These are phyloP conservation scores for Alternaria conjuncta DNA, from an alignment of 2,329 filamentous ascomycete genomes.

Conservation along the genomic window DNA sequence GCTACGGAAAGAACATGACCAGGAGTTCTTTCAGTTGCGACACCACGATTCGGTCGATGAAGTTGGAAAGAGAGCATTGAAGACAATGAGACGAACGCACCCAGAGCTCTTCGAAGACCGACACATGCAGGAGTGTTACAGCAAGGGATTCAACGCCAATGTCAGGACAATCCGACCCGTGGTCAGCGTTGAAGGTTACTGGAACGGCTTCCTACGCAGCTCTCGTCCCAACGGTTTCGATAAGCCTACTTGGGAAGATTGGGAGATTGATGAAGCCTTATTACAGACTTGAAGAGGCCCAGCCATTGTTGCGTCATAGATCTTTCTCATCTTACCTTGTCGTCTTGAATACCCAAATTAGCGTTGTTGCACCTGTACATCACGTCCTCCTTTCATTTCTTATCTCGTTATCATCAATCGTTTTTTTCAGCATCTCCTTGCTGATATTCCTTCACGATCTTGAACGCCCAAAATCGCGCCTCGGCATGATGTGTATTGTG, in stretches of 20 bases:
- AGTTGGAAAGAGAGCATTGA: constrained; percentile 66
- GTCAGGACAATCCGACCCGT: constrained; percentile 58
- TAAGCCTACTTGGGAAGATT: constrained; percentile 56
- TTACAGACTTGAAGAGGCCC: constrained; percentile 28
- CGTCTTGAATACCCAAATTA: constrained; percentile 1
- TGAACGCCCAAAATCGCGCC: neutral
- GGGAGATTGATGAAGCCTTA: constrained; percentile 52
- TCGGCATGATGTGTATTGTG: neutral
- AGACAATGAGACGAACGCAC: constrained; percentile 60
- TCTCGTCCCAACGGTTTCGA: constrained; percentile 62
- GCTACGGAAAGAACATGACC: constrained; percentile 58
- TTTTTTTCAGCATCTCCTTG: neutral
- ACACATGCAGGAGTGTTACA: constrained; percentile 59
- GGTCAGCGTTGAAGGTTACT: constrained; percentile 55
- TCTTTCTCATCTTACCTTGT: neutral
- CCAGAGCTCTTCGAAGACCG: constrained; percentile 61
- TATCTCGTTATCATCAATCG: neutral
- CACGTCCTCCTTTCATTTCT: neutral
- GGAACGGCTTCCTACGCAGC: constrained; percentile 57
- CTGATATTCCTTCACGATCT: neutral
- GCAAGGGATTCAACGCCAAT: constrained; percentile 49
- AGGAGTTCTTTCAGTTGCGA: constrained; percentile 63
- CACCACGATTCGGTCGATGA: constrained; percentile 71
- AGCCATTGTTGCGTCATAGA: neutral
- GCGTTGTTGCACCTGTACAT: neutral